Conservation (phyloP, 257 asterid genomes). For the Lantana camara region DNA sequence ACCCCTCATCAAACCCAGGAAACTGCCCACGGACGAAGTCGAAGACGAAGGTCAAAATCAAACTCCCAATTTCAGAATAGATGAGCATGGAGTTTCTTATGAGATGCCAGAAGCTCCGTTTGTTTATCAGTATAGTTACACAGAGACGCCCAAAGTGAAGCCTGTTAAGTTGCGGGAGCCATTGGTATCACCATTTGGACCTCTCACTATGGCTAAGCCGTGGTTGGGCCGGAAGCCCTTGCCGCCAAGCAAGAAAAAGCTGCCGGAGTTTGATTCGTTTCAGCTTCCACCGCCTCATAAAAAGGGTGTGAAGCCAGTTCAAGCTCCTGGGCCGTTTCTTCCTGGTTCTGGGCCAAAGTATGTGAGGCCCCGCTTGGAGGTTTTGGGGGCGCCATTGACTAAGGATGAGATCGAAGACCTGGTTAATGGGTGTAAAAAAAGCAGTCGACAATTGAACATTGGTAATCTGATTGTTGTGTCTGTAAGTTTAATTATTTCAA, state of each 20-base stretch:
- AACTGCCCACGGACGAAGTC: slow-evolving; percentile 27
- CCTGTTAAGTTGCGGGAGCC: slow-evolving; percentile 86
- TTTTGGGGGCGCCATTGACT: slow-evolving; percentile 78
- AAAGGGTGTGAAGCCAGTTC: slow-evolving; percentile 95
- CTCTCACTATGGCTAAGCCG: slow-evolving; percentile 74
- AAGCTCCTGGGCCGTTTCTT: slow-evolving; percentile 90
- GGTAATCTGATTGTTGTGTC: slow-evolving; percentile 41
- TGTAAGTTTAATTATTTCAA: background rate
- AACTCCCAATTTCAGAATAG: slow-evolving; percentile 48
- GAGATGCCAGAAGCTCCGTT: slow-evolving; percentile 84
- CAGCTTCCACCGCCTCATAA: slow-evolving; percentile 77
- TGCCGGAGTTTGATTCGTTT: slow-evolving; percentile 89
- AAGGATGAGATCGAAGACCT: slow-evolving; percentile 70
- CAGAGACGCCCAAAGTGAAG: slow-evolving; percentile 89
- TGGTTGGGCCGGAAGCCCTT: slow-evolving; percentile 88
- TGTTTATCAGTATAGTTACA: slow-evolving; percentile 88
- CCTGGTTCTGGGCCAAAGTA: slow-evolving; percentile 84
- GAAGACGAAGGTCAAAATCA: slow-evolving; percentile 27
- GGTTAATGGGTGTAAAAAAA: slow-evolving; percentile 50
- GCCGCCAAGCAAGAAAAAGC: slow-evolving; percentile 76
- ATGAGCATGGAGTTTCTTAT: slow-evolving; percentile 73
- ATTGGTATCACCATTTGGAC: slow-evolving; percentile 83
- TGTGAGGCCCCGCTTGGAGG: slow-evolving; percentile 66
- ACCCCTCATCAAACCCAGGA: slow-evolving; percentile 39
- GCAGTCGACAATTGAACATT: slow-evolving; percentile 73